Evolutionary conservation across 169 alveolate species (phyloP).

Genomic region (Plasmodium chabaudi): DNA sequence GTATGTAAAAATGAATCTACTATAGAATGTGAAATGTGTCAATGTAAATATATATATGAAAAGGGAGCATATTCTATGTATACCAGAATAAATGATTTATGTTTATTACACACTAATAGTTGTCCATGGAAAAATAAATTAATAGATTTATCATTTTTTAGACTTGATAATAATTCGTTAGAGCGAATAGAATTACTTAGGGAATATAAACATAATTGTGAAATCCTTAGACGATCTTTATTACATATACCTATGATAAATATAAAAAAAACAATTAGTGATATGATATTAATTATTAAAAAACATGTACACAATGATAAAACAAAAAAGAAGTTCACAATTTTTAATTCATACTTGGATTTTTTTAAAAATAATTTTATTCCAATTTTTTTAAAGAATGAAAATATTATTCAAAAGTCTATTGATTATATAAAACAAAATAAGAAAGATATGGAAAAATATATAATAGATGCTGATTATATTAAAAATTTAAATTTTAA

Average conservation of each 20-base stretch:
- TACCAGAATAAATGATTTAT: constrained; percentile 56
- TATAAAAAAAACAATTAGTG: constrained; percentile 39
- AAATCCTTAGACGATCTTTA: constrained; percentile 15
- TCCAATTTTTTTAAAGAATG: constrained; percentile 43
- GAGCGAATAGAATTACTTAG: constrained; percentile 11
- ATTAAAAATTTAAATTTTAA: constrained; percentile 35
- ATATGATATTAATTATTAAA: constrained; percentile 26
- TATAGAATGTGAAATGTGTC: constrained; percentile 55
- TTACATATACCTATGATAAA: constrained; percentile 36
- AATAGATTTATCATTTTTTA: constrained; percentile 28
- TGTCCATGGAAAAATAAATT: constrained; percentile 71
- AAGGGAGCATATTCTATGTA: constrained; percentile 64
- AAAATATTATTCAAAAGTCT: constrained; percentile 34
- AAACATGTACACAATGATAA: constrained; percentile 23
- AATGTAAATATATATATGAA: constrained; percentile 52
- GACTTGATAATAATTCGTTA: constrained; percentile 36
- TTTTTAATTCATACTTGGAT: constrained; percentile 31
- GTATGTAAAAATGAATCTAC: constrained; percentile 49
- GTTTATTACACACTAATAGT: constrained; percentile 51
- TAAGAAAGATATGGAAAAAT: constrained; percentile 10
- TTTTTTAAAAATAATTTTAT: constrained; percentile 38
- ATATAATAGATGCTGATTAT: constrained; percentile 23
- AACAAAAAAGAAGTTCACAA: constrained; percentile 19
- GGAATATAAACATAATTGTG: constrained; percentile 22
- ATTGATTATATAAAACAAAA: constrained; percentile 14